Percentiles rank a stretch among this genome's conserved stretches.
phyloP scores from a whole-genome alignment of 2,329 filamentous ascomycete genomes.

The Fusarium sp. region DNA sequence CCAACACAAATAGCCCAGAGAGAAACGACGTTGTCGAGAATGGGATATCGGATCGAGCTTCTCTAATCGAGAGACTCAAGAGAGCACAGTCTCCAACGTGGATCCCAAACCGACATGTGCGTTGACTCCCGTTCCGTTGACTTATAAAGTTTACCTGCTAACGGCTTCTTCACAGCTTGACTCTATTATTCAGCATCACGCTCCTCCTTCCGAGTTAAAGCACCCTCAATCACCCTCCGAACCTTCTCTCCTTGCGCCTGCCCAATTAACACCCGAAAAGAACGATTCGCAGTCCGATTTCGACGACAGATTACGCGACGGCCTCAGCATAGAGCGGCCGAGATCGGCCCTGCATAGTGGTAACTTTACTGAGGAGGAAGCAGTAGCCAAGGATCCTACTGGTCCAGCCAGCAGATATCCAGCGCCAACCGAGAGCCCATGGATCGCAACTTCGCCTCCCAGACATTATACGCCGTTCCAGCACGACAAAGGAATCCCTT shows the following conservation, averaged over 20 bases:
- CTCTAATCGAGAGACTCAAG: slow-evolving; percentile 88
- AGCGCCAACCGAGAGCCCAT: slow-evolving; percentile 49
- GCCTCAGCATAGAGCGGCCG: slow-evolving; percentile 80
- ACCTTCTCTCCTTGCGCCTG: slow-evolving; percentile 58
- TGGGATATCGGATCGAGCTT: slow-evolving; percentile 71
- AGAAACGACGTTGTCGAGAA: slow-evolving; percentile 41
- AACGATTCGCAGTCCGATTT: slow-evolving; percentile 25
- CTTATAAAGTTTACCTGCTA: slow-evolving; percentile 5
- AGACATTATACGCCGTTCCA: slow-evolving; percentile 61
- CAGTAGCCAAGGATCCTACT: slow-evolving; percentile 22
- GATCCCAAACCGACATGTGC: slow-evolving; percentile 72
- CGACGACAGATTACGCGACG: slow-evolving; percentile 61
- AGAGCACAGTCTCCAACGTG: slow-evolving; percentile 80
- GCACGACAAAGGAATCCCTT: slow-evolving; percentile 51
- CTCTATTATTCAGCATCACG: slow-evolving; percentile 47
- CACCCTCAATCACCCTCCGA: slow-evolving; percentile 49
- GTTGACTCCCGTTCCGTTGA: slow-evolving; percentile 39
- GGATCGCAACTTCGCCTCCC: slow-evolving; percentile 68
- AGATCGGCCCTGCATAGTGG: slow-evolving; percentile 79
- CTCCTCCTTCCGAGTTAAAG: slow-evolving; percentile 24
- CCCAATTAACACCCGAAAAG: slow-evolving; percentile 57
- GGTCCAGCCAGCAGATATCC: slow-evolving; percentile 24
- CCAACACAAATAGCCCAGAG: slow-evolving; percentile 39
- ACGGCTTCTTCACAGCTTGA: slow-evolving; percentile 50
- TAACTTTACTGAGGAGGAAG: slow-evolving; percentile 66